phyloP scores from a whole-genome alignment of 163 green algal species.

The Scenedesmus sp. region DNA sequence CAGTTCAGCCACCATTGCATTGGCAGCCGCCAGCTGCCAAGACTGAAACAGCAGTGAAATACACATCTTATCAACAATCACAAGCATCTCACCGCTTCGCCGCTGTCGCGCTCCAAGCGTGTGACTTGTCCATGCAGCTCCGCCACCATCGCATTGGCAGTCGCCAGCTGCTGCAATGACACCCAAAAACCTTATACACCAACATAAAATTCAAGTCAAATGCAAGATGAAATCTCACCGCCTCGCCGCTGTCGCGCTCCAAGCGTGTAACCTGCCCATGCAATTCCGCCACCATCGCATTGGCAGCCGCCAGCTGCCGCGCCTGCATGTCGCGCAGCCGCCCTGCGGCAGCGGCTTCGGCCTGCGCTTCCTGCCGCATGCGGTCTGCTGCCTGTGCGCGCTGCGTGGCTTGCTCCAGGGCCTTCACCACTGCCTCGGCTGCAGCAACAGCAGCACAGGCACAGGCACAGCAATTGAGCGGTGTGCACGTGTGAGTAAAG shows the following conservation, averaged over 20 bases:
- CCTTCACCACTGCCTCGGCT: not conserved
- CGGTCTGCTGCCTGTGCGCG: conserved; percentile 5
- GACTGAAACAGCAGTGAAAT: not conserved
- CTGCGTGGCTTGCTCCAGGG: conserved; percentile 3
- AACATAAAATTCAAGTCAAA: not conserved
- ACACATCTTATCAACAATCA: not conserved
- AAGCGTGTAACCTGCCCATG: not conserved
- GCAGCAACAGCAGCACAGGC: not conserved
- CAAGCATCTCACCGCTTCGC: conserved; percentile 4
- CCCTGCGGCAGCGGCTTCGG: not conserved
- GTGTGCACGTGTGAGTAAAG: not conserved
- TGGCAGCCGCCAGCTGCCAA: not conserved
- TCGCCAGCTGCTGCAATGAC: not conserved
- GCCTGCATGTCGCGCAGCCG: conserved; percentile 29
- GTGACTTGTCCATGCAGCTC: not conserved
- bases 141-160: not conserved
- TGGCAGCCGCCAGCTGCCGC: not conserved
- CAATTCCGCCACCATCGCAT: conserved; percentile 4
- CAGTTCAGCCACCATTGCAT: not conserved
- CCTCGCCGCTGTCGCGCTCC: conserved; percentile 2
- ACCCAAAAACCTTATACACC: not conserved
- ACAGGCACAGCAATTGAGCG: not conserved
- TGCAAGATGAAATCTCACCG: not conserved
- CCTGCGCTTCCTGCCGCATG: not conserved
- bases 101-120: not conserved